Evolutionary conservation across 2,329 filamentous ascomycete genomes (phyloP).

Genomic region (Xenoacremonium recifei): DNA sequence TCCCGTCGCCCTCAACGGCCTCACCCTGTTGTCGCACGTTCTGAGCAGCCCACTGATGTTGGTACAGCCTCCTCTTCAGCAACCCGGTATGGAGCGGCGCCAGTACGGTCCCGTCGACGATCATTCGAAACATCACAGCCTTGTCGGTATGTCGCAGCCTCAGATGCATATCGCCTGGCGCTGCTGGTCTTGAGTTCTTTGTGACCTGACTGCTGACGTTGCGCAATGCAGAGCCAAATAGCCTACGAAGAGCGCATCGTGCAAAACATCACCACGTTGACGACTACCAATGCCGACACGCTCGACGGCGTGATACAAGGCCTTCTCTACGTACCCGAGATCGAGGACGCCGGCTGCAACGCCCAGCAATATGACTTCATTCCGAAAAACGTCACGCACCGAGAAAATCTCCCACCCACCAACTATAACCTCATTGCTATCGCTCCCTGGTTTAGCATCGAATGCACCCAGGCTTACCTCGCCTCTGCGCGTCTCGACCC

Average conservation of each 20-base stretch:
- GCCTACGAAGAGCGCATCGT: conserved; percentile 51
- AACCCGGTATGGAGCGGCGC: conserved; percentile 55
- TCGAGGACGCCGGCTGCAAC: conserved; percentile 62
- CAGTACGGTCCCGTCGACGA: conserved; percentile 49
- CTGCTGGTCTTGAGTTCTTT: not conserved
- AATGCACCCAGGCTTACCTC: conserved; percentile 75
- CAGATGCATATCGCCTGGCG: not conserved
- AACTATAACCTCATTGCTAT: conserved; percentile 77
- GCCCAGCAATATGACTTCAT: conserved; percentile 63
- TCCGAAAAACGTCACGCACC: conserved; percentile 72
- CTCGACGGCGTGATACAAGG: conserved; percentile 67
- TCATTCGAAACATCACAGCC: conserved; percentile 57
- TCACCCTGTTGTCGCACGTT: conserved; percentile 3
- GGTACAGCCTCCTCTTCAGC: conserved; percentile 55
- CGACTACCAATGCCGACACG: conserved; percentile 61
- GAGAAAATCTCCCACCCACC: conserved; percentile 63
- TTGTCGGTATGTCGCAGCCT: conserved; percentile 45
- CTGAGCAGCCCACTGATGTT: conserved; percentile 16
- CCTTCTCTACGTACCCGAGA: conserved; percentile 80
- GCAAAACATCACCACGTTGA: conserved; percentile 72
- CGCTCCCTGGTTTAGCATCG: conserved; percentile 77
- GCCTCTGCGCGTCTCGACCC: conserved; percentile 56
- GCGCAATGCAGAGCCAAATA: conserved; percentile 39
- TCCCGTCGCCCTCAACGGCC: conserved; percentile 5
- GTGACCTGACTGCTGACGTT: conserved; percentile 17